Percentiles rank a stretch among this genome's conserved stretches.
Evolutionary conservation across 2,329 filamentous ascomycete genomes (phyloP).

Genomic region (Colletotrichum lentis): DNA sequence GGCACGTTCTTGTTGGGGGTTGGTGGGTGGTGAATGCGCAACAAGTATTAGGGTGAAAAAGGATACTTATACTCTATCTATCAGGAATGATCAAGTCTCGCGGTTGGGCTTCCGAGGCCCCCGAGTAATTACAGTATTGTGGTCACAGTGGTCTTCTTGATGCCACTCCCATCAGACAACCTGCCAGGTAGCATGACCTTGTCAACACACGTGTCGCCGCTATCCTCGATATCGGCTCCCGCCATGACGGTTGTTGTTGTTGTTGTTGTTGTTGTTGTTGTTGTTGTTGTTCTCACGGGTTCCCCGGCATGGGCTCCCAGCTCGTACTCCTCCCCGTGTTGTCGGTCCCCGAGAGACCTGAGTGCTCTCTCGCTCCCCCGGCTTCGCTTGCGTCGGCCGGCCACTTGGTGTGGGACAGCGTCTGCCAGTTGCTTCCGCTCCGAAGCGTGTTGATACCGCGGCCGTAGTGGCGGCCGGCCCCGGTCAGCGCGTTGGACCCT

Average conservation of each 20-base stretch:
- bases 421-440: conserved; percentile 42
- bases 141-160: conserved; percentile 45
- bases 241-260: conserved; percentile 41
- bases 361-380: conserved; percentile 44
- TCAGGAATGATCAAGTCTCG: no score
- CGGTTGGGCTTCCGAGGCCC: not conserved
- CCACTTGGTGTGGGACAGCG: conserved; percentile 40
- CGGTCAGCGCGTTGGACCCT: conserved; percentile 43
- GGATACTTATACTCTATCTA: no score
- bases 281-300: conserved; percentile 34
- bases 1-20: no score
- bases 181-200: conserved; percentile 2
- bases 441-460: conserved; percentile 40
- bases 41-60: no score
- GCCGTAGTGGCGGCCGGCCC: conserved; percentile 41
- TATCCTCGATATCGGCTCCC: conserved; percentile 39
- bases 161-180: conserved; percentile 36
- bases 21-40: no score
- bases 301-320: conserved; percentile 36
- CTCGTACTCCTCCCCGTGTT: conserved; percentile 41
- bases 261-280: no score
- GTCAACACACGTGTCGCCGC: conserved; percentile 42
- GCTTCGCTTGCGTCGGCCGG: conserved; percentile 41
- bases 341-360: conserved; percentile 37
- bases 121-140: conserved; percentile 40